Conservation (phyloP, 768 basidiomycete species). For the Phlebiopsis flavidoalba region DNA sequence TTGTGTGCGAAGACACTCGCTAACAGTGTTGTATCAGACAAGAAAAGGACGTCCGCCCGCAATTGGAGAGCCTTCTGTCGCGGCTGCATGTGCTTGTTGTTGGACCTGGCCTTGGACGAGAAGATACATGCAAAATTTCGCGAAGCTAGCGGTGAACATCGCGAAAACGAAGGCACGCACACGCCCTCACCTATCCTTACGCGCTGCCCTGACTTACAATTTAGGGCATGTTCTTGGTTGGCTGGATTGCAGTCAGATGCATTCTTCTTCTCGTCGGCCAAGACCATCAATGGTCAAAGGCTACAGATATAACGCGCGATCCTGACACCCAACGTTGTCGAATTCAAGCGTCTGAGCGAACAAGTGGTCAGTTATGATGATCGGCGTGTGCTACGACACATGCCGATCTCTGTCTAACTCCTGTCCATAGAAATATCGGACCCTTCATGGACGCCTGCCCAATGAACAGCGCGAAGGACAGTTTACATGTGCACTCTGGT, state of each 20-base stretch:
- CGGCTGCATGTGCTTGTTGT: constrained; percentile 91
- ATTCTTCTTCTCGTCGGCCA: constrained; percentile 77
- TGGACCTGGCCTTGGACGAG: constrained; percentile 92
- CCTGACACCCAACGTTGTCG: constrained; percentile 91
- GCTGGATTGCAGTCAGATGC: constrained; percentile 97
- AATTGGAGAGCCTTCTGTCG: constrained; percentile 64
- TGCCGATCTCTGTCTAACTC: not conserved
- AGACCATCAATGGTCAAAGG: constrained; percentile 72
- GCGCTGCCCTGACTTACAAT: constrained; percentile 13
- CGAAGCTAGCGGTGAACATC: constrained; percentile 66
- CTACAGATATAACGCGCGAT: constrained; percentile 83
- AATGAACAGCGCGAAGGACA: constrained; percentile 57
- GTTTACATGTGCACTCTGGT: constrained; percentile 73
- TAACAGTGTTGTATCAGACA: not conserved
- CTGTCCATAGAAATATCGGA: constrained; percentile 39
- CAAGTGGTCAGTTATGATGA: constrained; percentile 49
- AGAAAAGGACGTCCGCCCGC: constrained; percentile 34
- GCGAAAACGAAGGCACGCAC: constrained; percentile 42
- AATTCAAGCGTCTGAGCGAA: constrained; percentile 83
- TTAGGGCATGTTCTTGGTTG: constrained; percentile 82
- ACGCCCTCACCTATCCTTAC: not conserved
- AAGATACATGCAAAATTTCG: constrained; percentile 85
- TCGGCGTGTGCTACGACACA: not conserved
- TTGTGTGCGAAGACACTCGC: not conserved
- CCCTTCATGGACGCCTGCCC: constrained; percentile 41